Conservation (phyloP, 192 early-diverging fungal genomes). For the Radiomyces spectabilis region DNA sequence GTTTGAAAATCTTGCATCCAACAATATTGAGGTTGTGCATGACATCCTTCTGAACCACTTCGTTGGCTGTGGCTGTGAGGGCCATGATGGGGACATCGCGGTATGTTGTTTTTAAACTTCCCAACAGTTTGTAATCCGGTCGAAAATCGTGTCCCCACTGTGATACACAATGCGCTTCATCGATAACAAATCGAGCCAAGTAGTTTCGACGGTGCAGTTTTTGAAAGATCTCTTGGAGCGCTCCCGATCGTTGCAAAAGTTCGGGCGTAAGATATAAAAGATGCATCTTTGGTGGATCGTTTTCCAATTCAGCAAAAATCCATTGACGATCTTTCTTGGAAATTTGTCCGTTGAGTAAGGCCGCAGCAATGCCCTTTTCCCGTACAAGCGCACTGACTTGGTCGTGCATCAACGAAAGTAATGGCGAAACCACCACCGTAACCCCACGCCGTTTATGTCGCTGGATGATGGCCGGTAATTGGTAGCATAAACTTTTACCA, state of each 20-base stretch:
- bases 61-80: constrained; percentile 91
- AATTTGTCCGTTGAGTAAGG: constrained; percentile 62
- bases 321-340: constrained; percentile 37
- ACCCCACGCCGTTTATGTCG: constrained; percentile 40
- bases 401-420: constrained; percentile 95
- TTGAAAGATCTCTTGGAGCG: constrained; percentile 48
- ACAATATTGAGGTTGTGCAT: constrained; percentile 62
- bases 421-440: constrained; percentile 87
- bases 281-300: constrained; percentile 37
- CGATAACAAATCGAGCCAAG: constrained; percentile 87
- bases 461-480: constrained; percentile 18
- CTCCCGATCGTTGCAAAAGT: constrained; percentile 60
- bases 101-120: constrained; percentile 55
- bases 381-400: constrained; percentile 73
- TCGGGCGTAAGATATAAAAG: constrained; percentile 89
- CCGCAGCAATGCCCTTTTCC: constrained; percentile 49
- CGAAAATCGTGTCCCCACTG: constrained; percentile 99
- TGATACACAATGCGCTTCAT: constrained; percentile 95
- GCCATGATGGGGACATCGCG: constrained; percentile 86
- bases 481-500: constrained; percentile 94
- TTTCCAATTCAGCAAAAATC: constrained; percentile 51
- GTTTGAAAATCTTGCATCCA: constrained; percentile 60
- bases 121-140: constrained; percentile 51
- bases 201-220: constrained; percentile 48
- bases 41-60: constrained; percentile 80